Evolutionary conservation across 805 yeast species (phyloP).

Genomic region (Wickerhamiella allomyrinae): DNA sequence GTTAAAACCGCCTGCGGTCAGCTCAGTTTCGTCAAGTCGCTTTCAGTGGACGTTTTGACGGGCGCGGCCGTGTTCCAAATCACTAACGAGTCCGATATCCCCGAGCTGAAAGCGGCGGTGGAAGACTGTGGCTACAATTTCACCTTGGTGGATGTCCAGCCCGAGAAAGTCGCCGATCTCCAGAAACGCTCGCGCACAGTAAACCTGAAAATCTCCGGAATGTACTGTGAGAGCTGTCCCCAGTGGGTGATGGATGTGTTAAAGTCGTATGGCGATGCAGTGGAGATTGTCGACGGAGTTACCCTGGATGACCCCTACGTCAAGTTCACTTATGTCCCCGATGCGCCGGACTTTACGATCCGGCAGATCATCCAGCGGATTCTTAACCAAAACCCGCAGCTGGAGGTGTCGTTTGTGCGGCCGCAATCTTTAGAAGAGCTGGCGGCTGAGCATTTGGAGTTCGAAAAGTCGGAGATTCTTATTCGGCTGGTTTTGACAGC

Average conservation of each 20-base stretch:
- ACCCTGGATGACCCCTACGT: constrained; percentile 43
- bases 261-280: constrained; percentile 39
- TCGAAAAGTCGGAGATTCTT: constrained; percentile 30
- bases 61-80: constrained; percentile 51
- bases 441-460: constrained; percentile 28
- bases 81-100: constrained; percentile 25
- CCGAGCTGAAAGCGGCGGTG: constrained; percentile 34
- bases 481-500: constrained; percentile 33
- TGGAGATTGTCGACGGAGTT: constrained; percentile 41
- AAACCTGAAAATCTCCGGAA: constrained; percentile 43
- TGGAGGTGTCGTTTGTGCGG: constrained; percentile 40
- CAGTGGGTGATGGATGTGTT: constrained; percentile 37
- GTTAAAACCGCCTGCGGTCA: constrained; percentile 31
- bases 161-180: constrained; percentile 34
- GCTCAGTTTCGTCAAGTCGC: constrained; percentile 39
- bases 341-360: constrained; percentile 36
- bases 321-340: constrained; percentile 51
- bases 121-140: constrained; percentile 60
- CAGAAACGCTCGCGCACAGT: constrained; percentile 41
- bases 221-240: constrained; percentile 64
- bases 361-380: constrained; percentile 41
- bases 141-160: constrained; percentile 31
- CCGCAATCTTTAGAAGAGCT: constrained; percentile 51
- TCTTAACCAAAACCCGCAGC: constrained; percentile 31
- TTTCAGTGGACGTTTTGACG: constrained; percentile 42